Evolutionary conservation across 371 early-diverging fungal genomes (phyloP).

Genomic region (Funneliformis caledonium): DNA sequence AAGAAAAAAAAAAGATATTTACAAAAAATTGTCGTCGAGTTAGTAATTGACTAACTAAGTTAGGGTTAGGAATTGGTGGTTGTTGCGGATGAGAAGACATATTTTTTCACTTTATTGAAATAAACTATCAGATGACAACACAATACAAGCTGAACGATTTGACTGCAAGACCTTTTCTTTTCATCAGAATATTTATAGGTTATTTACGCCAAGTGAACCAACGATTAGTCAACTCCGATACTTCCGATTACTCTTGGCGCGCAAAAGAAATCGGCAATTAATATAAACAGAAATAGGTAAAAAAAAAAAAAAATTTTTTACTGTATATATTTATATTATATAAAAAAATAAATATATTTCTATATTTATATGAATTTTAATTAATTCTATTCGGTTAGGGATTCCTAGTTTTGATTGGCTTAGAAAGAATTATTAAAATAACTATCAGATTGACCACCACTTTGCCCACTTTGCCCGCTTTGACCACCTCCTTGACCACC

Average conservation of each 20-base stretch:
- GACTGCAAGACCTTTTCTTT: neutral
- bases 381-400: too few relatives aligned
- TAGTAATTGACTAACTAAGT: constrained; percentile 13
- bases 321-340: too few relatives aligned
- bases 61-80: neutral
- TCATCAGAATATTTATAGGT: too few relatives aligned
- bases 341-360: too few relatives aligned
- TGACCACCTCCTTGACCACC: neutral
- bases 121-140: neutral
- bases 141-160: neutral
- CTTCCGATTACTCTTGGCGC: too few relatives aligned
- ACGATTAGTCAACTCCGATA: too few relatives aligned
- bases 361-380: too few relatives aligned
- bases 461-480: neutral
- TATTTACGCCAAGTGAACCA: too few relatives aligned
- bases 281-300: too few relatives aligned
- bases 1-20: neutral
- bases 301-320: too few relatives aligned
- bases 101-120: neutral
- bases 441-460: neutral
- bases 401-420: too few relatives aligned
- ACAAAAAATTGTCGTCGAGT: constrained; percentile 23
- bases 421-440: neutral
- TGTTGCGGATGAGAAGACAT: neutral
- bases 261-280: too few relatives aligned